These are phyloP conservation scores for Drosera capensis DNA, from an alignment of 148 eudicot species.

Conservation along the genomic window DNA sequence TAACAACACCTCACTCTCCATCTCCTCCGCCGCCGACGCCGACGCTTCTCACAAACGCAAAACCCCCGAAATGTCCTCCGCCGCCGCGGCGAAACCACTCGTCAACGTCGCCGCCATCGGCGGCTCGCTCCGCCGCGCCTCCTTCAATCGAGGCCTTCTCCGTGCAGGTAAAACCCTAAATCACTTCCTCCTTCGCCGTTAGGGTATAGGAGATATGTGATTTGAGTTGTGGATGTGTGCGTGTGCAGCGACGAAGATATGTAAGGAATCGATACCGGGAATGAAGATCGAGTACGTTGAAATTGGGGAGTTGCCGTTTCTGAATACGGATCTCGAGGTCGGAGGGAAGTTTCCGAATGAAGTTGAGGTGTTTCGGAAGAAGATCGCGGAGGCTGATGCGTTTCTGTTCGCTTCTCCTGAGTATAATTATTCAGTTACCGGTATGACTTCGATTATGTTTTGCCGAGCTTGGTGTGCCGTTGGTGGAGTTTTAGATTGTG, in stretches of 20 bases:
- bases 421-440: conserved; percentile 71
- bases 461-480: neutral
- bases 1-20: no score
- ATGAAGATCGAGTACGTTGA: conserved; percentile 57
- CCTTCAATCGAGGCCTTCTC: conserved; percentile 67
- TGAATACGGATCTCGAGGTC: conserved; percentile 75
- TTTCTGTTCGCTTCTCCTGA: conserved; percentile 83
- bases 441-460: conserved; percentile 12
- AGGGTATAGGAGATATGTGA: neutral
- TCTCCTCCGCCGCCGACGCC: no score
- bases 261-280: conserved; percentile 31
- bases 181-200: neutral
- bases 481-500: neutral
- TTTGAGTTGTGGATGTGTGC: neutral
- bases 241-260: conserved; percentile 34
- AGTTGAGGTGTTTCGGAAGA: conserved; percentile 63
- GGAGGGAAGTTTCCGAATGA: conserved; percentile 42
- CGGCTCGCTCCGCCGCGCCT: conserved; percentile 74
- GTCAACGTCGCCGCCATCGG: conserved; percentile 62
- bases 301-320: conserved; percentile 58
- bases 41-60: no score
- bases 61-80: no score
- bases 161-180: conserved; percentile 35
- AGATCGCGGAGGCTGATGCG: conserved; percentile 57
- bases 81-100: conserved; percentile 21